Evolutionary conservation across 2,329 filamentous ascomycete genomes (phyloP).

Genomic region (Fusarium sp.): DNA sequence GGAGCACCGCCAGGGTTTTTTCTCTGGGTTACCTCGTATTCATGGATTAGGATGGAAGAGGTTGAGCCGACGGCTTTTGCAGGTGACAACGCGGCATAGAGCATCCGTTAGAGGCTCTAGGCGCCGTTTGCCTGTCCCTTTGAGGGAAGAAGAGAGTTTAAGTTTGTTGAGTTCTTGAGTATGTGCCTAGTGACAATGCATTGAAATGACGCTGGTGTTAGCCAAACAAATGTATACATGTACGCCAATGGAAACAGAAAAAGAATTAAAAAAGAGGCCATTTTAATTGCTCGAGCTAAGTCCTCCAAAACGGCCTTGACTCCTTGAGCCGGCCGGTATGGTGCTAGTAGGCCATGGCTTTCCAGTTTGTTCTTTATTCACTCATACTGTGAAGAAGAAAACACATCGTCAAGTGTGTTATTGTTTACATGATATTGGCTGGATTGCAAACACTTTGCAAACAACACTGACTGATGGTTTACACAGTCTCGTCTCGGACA

Average conservation of each 20-base stretch:
- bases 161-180: conserved; percentile 30
- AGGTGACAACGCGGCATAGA: conserved; percentile 36
- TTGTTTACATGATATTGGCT: conserved; percentile 24
- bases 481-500: conserved; percentile 36
- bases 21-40: conserved; percentile 41
- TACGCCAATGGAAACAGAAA: conserved; percentile 1
- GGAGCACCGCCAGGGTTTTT: background rate
- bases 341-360: conserved; percentile 15
- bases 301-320: conserved; percentile 6
- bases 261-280: background rate
- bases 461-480: background rate
- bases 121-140: conserved; percentile 37
- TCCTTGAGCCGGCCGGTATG: conserved; percentile 10
- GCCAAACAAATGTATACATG: conserved; percentile 1
- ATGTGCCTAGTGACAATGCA: conserved; percentile 1
- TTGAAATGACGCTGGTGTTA: conserved; percentile 32
- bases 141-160: conserved; percentile 22
- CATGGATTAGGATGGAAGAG: conserved; percentile 36
- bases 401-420: conserved; percentile 15
- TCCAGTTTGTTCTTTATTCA: background rate
- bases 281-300: background rate
- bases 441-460: conserved; percentile 13
- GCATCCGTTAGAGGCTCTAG: conserved; percentile 18
- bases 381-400: background rate
- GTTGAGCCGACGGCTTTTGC: conserved; percentile 36